Conservation (phyloP, 495 filamentous ascomycete species). For the Penicillium simplicissimum region DNA sequence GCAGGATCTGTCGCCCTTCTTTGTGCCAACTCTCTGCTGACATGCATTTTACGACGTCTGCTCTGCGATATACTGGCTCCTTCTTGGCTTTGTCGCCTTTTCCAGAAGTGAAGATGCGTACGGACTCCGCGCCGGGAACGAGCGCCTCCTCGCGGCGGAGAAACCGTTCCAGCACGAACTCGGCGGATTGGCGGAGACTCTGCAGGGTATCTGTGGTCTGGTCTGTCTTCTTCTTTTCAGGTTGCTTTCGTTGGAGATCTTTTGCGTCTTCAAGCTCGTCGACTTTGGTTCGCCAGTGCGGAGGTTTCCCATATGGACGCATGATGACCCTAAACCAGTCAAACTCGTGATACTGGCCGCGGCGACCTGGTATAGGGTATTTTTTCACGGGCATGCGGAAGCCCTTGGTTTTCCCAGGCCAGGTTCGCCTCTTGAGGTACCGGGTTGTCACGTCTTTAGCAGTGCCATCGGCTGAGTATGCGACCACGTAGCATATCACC, state of each 20-base stretch:
- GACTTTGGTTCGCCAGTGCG: slow-evolving; percentile 58
- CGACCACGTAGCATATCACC: slow-evolving; percentile 88
- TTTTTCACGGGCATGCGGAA: slow-evolving; percentile 75
- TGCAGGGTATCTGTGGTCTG: slow-evolving; percentile 79
- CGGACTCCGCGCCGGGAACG: slow-evolving; percentile 62
- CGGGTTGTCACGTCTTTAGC: slow-evolving; percentile 95
- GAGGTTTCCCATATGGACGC: slow-evolving; percentile 66
- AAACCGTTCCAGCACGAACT: slow-evolving; percentile 84
- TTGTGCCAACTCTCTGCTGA: slow-evolving; percentile 98
- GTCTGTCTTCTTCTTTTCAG: slow-evolving; percentile 66
- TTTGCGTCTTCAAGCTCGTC: slow-evolving; percentile 78
- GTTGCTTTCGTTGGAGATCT: slow-evolving; percentile 70
- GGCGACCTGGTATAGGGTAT: slow-evolving; percentile 72
- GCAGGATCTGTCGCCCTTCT: slow-evolving; percentile 76
- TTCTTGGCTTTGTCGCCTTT: slow-evolving; percentile 68
- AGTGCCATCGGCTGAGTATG: slow-evolving; percentile 78
- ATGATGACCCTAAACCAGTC: slow-evolving; percentile 89
- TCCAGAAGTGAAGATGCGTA: slow-evolving; percentile 70
- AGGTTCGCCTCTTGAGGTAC: slow-evolving; percentile 80
- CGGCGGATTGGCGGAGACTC: slow-evolving; percentile 80
- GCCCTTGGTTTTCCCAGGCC: slow-evolving; percentile 91
- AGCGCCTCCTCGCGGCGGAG: slow-evolving; percentile 92
- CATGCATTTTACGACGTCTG: slow-evolving; percentile 80
- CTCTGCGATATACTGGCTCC: slow-evolving; percentile 78
- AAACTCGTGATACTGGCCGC: slow-evolving; percentile 68